Base-by-base conservation (phyloP, 2,329 filamentous ascomycete species). In the Claviceps sp. region DNA sequence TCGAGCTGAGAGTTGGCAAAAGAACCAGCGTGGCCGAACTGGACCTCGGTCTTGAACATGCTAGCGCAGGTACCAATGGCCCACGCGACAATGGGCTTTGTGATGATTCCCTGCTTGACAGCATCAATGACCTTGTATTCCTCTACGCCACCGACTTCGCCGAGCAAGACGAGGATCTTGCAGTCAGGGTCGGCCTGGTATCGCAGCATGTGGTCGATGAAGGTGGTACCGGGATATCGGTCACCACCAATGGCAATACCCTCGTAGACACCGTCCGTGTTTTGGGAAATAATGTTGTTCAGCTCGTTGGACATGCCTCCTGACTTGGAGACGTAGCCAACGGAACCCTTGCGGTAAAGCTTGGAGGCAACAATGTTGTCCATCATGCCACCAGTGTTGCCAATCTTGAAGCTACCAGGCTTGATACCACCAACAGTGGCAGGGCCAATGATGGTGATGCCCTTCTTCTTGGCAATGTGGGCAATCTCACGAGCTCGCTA, bases 381-480 rank as follows among this genome's bases (percentile, higher is more conserved):
- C 93, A 98, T 98, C 93, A 98, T 98, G 73, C 93, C 93, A 81
- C 93, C 93, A 65, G 93, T 98, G 82, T 98, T 98, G 71, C 93
- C 93, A 60, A 98, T 98, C 83, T 97, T 98, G 86, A 91, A 98
- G 70, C 87, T 88, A 71, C 93, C 93, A 57, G 93, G 93, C 83
- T 97, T 98, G 77, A 98, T 97, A 66, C 93, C 93, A 82, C 93
- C 93, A 57, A 98, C 93, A 52, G 93, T 98, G 63, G 93, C 93
- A 59, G 93, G 93, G 59, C 93, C 93, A 67, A 98, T 96, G 71
- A 98, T 98, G 72, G 90, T 96, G 69, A 98, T 86, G 58, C 91
- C 91, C 85, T 97, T 98, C 82, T 96, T 91, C 77, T 93, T 81
- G 61, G 93, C 93, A 62, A 95, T 84, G 69, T 97, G 85, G 68